Conservation (phyloP, 208 protist genomes). For the Trichomonas tenax region DNA sequence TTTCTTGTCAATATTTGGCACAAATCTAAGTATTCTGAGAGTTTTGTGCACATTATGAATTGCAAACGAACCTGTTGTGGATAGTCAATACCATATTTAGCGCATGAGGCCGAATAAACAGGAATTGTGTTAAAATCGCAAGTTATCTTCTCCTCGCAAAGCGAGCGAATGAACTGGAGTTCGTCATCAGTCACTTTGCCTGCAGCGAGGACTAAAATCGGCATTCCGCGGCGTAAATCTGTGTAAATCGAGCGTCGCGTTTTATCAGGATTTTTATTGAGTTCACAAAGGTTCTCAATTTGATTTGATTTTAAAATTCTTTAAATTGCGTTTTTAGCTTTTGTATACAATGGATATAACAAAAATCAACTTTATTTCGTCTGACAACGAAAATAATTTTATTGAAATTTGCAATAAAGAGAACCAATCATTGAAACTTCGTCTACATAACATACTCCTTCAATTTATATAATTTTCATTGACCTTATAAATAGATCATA, state of each 20-base stretch:
- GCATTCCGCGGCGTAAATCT: neutral
- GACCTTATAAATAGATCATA: no score
- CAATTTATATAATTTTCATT: no score
- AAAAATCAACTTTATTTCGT: no score
- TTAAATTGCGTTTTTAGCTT: no score
- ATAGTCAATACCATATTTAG: neutral
- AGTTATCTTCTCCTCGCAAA: neutral
- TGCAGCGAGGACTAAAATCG: neutral
- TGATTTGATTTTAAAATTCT: no score
- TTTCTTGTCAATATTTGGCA: neutral
- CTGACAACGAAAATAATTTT: no score
- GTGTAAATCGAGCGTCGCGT: neutral
- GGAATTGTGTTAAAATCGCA: neutral
- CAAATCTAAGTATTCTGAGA: neutral
- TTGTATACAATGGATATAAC: no score
- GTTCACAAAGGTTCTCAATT: no score
- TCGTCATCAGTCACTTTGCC: neutral
- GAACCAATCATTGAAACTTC: no score
- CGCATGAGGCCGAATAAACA: neutral
- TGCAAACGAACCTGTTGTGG: neutral
- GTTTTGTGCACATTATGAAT: neutral
- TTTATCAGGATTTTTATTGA: no score
- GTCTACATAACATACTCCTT: no score
- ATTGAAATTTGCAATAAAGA: no score
- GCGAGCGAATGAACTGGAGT: neutral